phyloP scores from a whole-genome alignment of 2,329 filamentous ascomycete genomes.

The Diatrype stigma region DNA sequence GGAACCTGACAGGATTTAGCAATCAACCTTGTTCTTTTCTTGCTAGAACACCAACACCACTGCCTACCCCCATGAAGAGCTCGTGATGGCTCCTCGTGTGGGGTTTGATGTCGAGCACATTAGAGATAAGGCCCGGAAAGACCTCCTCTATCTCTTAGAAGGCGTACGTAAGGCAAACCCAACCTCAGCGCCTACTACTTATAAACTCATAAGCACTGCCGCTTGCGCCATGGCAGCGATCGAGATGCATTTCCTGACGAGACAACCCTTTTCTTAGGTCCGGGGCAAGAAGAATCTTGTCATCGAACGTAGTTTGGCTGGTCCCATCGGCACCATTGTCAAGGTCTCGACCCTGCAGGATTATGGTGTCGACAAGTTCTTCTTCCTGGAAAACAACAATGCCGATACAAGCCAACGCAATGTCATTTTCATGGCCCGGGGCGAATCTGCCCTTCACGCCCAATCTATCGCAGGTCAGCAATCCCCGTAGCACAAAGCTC shows the following conservation, averaged over 20 bases:
- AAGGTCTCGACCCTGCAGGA: slow-evolving; percentile 95
- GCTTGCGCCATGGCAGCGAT: neutral
- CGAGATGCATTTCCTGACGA: slow-evolving; percentile 14
- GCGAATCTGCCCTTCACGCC: slow-evolving; percentile 81
- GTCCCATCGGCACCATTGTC: slow-evolving; percentile 83
- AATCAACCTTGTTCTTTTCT: neutral
- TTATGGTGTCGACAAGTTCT: slow-evolving; percentile 96
- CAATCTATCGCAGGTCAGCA: slow-evolving; percentile 81
- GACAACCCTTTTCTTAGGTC: slow-evolving; percentile 54
- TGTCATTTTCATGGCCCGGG: slow-evolving; percentile 87
- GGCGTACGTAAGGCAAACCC: slow-evolving; percentile 64
- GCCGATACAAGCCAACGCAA: slow-evolving; percentile 92
- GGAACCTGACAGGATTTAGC: too few relatives aligned
- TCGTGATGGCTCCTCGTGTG: slow-evolving; percentile 64
- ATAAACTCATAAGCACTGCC: slow-evolving; percentile 1
- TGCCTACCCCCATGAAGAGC: slow-evolving; percentile 42
- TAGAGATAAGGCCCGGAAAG: slow-evolving; percentile 77
- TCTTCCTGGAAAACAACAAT: slow-evolving; percentile 93
- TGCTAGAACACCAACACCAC: slow-evolving; percentile 11
- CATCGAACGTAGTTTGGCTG: slow-evolving; percentile 84
- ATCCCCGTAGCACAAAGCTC: slow-evolving; percentile 8
- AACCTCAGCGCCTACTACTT: slow-evolving; percentile 11
- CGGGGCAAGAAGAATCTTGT: slow-evolving; percentile 98
- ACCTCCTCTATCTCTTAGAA: slow-evolving; percentile 87
- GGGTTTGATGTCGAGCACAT: slow-evolving; percentile 73